These are phyloP conservation scores for Fusarium staphyleae DNA, from an alignment of 2,329 filamentous ascomycete genomes.

Conservation along the genomic window DNA sequence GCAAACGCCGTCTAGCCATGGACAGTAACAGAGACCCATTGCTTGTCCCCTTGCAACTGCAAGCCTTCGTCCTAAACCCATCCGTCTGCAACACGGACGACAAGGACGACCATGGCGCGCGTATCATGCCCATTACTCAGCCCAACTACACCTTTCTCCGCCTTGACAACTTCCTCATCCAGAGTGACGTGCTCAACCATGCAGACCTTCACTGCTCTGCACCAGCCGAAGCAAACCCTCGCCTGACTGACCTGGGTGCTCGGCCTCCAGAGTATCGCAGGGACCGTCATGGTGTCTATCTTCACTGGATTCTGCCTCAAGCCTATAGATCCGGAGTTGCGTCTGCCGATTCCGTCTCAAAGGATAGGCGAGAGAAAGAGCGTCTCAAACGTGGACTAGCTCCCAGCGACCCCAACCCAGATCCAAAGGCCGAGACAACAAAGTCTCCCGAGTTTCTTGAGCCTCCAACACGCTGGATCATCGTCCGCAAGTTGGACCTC, in stretches of 20 bases:
- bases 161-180: slow-evolving; percentile 46
- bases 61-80: slow-evolving; percentile 44
- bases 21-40: no score
- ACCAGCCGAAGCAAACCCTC: slow-evolving; percentile 44
- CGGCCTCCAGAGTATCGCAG: no score
- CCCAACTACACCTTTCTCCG: slow-evolving; percentile 56
- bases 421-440: no score
- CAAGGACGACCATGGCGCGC: slow-evolving; percentile 26
- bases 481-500: slow-evolving; percentile 44
- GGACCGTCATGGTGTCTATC: slow-evolving; percentile 50
- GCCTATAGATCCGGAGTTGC: slow-evolving; percentile 45
- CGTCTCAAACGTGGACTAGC: slow-evolving; percentile 6
- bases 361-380: not conserved
- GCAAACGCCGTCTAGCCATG: no score
- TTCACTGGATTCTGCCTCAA: slow-evolving; percentile 52
- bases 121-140: slow-evolving; percentile 53
- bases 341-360: not conserved
- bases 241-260: slow-evolving; percentile 47
- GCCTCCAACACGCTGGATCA: slow-evolving; percentile 48
- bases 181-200: slow-evolving; percentile 49
- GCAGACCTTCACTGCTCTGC: slow-evolving; percentile 48
- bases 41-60: slow-evolving; percentile 44
- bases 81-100: slow-evolving; percentile 37
- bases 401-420: no score
- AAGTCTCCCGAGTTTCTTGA: slow-evolving; percentile 28